A percentile compares a stretch with the other conserved stretches of the same genome.
Evolutionary conservation across 2,329 filamentous ascomycete genomes (phyloP).

Genomic region (Epichloe sp.): DNA sequence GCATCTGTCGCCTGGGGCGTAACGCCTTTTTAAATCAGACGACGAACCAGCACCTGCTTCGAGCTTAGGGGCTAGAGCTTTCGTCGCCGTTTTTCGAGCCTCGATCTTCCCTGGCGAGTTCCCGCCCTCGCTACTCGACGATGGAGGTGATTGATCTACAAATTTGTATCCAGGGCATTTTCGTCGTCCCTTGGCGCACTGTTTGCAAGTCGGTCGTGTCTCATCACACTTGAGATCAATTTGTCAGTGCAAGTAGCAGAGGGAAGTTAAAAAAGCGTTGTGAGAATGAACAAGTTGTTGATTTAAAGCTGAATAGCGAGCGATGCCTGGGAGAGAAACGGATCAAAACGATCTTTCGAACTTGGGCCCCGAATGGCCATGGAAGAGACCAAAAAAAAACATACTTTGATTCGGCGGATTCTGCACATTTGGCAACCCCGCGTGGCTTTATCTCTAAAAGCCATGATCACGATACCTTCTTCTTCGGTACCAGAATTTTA

Average conservation of each 20-base stretch:
- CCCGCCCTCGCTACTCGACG: background rate
- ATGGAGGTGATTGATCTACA: constrained; percentile 44
- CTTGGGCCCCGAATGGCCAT: background rate
- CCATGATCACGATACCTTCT: constrained; percentile 28
- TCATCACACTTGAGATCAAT: constrained; percentile 47
- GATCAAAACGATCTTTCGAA: background rate
- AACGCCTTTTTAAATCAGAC: constrained; percentile 16
- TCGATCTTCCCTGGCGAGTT: constrained; percentile 46
- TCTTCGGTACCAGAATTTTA: background rate
- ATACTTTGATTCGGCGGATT: constrained; percentile 57
- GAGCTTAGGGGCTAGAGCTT: constrained; percentile 43
- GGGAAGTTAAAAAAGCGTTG: too few relatives aligned
- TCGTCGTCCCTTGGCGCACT: constrained; percentile 48
- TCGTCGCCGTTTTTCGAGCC: constrained; percentile 42
- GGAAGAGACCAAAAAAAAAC: background rate
- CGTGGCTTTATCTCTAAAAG: constrained; percentile 51
- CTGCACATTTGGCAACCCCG: constrained; percentile 61
- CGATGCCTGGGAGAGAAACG: too few relatives aligned
- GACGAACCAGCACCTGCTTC: constrained; percentile 21
- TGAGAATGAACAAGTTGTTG: too few relatives aligned
- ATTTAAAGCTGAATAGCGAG: too few relatives aligned
- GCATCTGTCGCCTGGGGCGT: constrained; percentile 7
- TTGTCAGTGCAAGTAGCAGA: background rate
- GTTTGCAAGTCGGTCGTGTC: constrained; percentile 48
- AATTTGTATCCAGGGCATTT: constrained; percentile 54